Evolutionary conservation across 305 asterid genomes (phyloP), one percentile per base, ranked within the genome.

Genomic region (Solanum hybrid): DNA sequence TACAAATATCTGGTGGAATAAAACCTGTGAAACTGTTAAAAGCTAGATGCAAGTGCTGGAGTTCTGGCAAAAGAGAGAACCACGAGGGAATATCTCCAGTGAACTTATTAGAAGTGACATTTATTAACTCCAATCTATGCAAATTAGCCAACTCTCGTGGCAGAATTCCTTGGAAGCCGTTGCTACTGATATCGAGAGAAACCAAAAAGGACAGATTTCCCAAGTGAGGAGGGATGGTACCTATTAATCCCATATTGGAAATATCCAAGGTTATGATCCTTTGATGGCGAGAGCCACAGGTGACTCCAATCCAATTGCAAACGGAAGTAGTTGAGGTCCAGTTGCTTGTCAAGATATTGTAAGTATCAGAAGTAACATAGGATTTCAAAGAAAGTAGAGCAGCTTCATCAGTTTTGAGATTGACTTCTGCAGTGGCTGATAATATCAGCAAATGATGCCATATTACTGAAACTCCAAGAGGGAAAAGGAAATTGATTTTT

Each of bases 301-400:
- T 85, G 9, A 94, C 93, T 40, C 96, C 95, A 24, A 77, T 90
- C 95, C 93, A 92, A 34, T 60, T 85, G 88, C 94, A 94, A 27
- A 92, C 84, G 3, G 93, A 87, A 75, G 86, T 45, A 3, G 22
- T n/a, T 2, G 56, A 45, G 7, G 91, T 89, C 94, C 94, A 92
- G 85, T 92, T 93, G 40, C 35, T 88, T 60, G 87, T 56, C 79
- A 93, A 31, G 40, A 76, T 60, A 32, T 90, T 87, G 42, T 80
- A 17, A 34, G 92, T 92, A 90, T 92, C 92, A 14, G 73, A 89
- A 64, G 88, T 89, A 89, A 92, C 89, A 13, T 13, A 75, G 32
- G 92, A 85, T 91, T 88, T 93, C 31, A 92, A 29, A 77, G 92
- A 84, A 87, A 92, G 66, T 77, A 93, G 95, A 19, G 92, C 76